phyloP scores from a whole-genome alignment of 106 monocot genomes.

The Triglochin maritima region DNA sequence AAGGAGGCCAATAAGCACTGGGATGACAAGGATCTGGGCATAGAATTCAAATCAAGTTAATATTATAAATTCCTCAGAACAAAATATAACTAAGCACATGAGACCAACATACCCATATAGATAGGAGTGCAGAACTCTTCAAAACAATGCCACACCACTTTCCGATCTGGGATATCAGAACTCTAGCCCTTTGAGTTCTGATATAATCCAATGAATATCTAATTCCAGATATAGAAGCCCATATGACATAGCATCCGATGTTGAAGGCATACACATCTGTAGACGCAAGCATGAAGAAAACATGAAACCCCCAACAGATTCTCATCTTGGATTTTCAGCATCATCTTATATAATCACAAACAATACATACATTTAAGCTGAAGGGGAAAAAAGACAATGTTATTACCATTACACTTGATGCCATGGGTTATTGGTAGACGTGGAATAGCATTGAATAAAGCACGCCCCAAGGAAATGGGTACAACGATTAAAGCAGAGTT shows the following conservation, averaged over 20 bases:
- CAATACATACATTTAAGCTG: no score
- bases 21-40: constrained; percentile 74
- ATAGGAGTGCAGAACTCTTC: constrained; percentile 77
- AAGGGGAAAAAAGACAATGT: background rate
- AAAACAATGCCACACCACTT: constrained; percentile 79
- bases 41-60: background rate
- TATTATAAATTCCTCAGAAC: background rate
- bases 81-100: background rate
- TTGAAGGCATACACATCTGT: constrained; percentile 96
- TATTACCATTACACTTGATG: constrained; percentile 94
- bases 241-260: constrained; percentile 84
- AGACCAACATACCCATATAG: constrained; percentile 68
- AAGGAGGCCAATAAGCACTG: constrained; percentile 90
- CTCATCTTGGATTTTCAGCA: no score
- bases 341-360: no score
- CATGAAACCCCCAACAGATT: background rate
- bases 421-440: constrained; percentile 91
- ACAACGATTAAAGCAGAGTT: constrained; percentile 75
- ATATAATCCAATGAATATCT: constrained; percentile 68
- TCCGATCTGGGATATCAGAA: constrained; percentile 51
- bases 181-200: constrained; percentile 31
- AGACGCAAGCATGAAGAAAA: background rate
- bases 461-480: constrained; percentile 78
- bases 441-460: constrained; percentile 77
- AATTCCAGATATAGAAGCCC: constrained; percentile 55